Evolutionary conservation across 106 monocot species (phyloP).

Genomic region (Acanthochlamys bracteata): DNA sequence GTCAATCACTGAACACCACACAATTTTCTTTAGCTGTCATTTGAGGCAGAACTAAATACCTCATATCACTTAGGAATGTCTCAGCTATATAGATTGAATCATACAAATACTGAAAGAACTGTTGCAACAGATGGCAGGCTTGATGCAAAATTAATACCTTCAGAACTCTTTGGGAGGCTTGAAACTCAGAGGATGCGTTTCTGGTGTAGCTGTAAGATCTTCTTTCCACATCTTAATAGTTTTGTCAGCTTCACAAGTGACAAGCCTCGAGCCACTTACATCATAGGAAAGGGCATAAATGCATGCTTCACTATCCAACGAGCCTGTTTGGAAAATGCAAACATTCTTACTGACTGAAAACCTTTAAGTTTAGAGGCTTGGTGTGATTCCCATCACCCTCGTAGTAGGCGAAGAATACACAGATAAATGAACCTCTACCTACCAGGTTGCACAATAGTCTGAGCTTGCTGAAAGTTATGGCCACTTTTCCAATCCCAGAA

Average conservation of each 20-base stretch:
- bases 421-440: slow-evolving; percentile 7
- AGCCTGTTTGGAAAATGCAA: slow-evolving; percentile 34
- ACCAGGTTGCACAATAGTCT: slow-evolving; percentile 99
- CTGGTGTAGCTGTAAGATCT: slow-evolving; percentile 70
- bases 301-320: slow-evolving; percentile 91
- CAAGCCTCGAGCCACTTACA: slow-evolving; percentile 67
- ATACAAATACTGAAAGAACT: too few species aligned
- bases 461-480: slow-evolving; percentile 81
- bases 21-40: too few species aligned
- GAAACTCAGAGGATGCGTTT: slow-evolving; percentile 80
- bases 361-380: not conserved
- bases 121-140: not conserved
- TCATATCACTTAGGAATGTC: too few species aligned
- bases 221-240: slow-evolving; percentile 98
- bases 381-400: not conserved
- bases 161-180: slow-evolving; percentile 76
- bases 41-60: too few species aligned
- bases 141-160: slow-evolving; percentile 36
- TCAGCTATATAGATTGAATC: too few species aligned
- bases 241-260: slow-evolving; percentile 92
- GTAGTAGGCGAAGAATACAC: not conserved
- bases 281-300: slow-evolving; percentile 89
- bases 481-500: slow-evolving; percentile 99
- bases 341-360: not conserved
- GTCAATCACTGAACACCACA: too few species aligned